These are phyloP conservation scores for Canavalia ensiformis DNA, from an alignment of 306 rosid species.

Conservation along the genomic window DNA sequence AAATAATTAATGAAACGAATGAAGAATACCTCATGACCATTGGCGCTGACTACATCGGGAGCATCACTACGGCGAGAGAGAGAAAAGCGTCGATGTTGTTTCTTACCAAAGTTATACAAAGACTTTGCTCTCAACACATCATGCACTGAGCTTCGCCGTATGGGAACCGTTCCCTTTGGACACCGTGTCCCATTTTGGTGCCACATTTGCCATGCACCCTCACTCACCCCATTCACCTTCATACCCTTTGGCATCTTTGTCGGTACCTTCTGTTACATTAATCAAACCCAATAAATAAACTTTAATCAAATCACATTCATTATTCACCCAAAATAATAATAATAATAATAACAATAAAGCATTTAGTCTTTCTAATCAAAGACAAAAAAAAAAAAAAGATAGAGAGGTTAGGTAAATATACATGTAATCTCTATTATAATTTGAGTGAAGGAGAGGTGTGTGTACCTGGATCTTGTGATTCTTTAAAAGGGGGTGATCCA, in stretches of 20 bases:
- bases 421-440: background rate
- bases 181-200: slow-evolving; percentile 83
- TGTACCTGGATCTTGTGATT: slow-evolving; percentile 73
- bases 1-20: background rate
- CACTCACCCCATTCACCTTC: slow-evolving; percentile 17
- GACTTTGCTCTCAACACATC: slow-evolving; percentile 88
- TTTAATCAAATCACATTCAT: too few species aligned
- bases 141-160: slow-evolving; percentile 69
- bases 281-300: background rate
- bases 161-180: slow-evolving; percentile 84
- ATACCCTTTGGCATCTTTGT: slow-evolving; percentile 61
- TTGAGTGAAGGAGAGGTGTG: background rate
- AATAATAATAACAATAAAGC: too few species aligned
- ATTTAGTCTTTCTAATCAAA: too few species aligned
- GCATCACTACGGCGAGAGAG: slow-evolving; percentile 56
- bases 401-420: background rate
- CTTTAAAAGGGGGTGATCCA: slow-evolving; percentile 70
- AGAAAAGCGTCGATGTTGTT: slow-evolving; percentile 44
- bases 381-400: background rate
- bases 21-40: slow-evolving; percentile 84
- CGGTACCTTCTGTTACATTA: slow-evolving; percentile 65
- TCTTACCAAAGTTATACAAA: slow-evolving; percentile 83
- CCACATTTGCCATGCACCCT: slow-evolving; percentile 75
- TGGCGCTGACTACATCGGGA: slow-evolving; percentile 75
- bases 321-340: too few species aligned